Percentiles rank a stretch among this genome's conserved stretches.
Conservation (phyloP, 495 filamentous ascomycete species). For the Annulohypoxylon moriforme region DNA sequence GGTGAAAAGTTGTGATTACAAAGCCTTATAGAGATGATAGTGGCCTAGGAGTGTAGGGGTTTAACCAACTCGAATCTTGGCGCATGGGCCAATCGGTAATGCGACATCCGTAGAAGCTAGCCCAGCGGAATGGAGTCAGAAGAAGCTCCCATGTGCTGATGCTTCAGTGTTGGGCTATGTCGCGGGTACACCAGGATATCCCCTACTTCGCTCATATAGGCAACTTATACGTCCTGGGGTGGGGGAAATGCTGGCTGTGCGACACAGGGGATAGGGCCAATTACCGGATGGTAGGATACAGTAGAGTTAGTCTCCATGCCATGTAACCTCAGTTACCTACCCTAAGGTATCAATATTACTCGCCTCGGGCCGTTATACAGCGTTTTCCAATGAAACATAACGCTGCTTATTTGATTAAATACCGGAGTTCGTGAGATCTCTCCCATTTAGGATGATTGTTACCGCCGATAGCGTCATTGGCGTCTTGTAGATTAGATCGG, state of each 20-base stretch:
- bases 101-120: no score
- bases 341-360: neutral
- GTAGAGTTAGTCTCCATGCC: no score
- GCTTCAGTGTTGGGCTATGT: no score
- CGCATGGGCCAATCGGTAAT: no score
- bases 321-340: neutral
- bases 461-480: neutral
- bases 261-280: no score
- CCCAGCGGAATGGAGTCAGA: no score
- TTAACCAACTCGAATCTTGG: neutral
- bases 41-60: neutral
- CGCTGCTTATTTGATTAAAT: neutral
- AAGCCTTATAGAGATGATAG: neutral
- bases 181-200: no score
- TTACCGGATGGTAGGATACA: no score
- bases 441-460: neutral
- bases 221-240: no score
- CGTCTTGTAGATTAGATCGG: neutral
- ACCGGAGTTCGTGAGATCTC: neutral
- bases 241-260: no score
- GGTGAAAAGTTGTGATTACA: neutral
- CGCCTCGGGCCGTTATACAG: slow-evolving; percentile 6
- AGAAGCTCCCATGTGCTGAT: no score
- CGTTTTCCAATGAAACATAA: neutral
- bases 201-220: no score